Conservation (phyloP, 1,139 yeast genomes). For the Suhomyces atakaporum region DNA sequence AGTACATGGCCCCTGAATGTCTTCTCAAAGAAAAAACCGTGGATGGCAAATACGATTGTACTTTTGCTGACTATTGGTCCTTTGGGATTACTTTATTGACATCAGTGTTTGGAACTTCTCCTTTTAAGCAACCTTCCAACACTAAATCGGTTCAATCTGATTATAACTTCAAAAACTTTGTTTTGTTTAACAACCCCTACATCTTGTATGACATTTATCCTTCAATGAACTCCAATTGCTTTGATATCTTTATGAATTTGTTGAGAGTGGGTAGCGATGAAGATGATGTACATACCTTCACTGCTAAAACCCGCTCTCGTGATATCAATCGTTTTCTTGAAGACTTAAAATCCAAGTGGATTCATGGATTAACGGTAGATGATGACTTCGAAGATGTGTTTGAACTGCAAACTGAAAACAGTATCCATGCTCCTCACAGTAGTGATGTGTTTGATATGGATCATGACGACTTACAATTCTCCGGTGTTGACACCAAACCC, state of each 20-base stretch:
- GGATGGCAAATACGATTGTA: slow-evolving; percentile 33
- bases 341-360: slow-evolving; percentile 33
- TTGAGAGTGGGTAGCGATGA: slow-evolving; percentile 37
- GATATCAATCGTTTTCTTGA: slow-evolving; percentile 30
- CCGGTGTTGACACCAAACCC: slow-evolving; percentile 11
- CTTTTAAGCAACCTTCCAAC: slow-evolving; percentile 32
- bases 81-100: slow-evolving; percentile 47
- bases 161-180: slow-evolving; percentile 42
- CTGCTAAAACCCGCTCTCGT: slow-evolving; percentile 29
- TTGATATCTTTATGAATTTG: slow-evolving; percentile 34
- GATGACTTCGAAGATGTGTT: slow-evolving; percentile 27
- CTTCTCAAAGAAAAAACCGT: slow-evolving; percentile 21
- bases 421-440: slow-evolving; percentile 5
- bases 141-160: slow-evolving; percentile 29
- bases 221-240: slow-evolving; percentile 40
- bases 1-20: slow-evolving; percentile 60
- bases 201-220: slow-evolving; percentile 47
- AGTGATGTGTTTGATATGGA: slow-evolving; percentile 35
- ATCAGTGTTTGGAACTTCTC: slow-evolving; percentile 50
- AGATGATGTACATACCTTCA: slow-evolving; percentile 31
- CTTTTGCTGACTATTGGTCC: slow-evolving; percentile 45
- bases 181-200: slow-evolving; percentile 33
- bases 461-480: slow-evolving; percentile 24
- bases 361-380: slow-evolving; percentile 38
- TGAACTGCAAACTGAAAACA: slow-evolving; percentile 7